Conservation (phyloP, 805 yeast genomes). For the Dipodascopsis uninucleata region DNA sequence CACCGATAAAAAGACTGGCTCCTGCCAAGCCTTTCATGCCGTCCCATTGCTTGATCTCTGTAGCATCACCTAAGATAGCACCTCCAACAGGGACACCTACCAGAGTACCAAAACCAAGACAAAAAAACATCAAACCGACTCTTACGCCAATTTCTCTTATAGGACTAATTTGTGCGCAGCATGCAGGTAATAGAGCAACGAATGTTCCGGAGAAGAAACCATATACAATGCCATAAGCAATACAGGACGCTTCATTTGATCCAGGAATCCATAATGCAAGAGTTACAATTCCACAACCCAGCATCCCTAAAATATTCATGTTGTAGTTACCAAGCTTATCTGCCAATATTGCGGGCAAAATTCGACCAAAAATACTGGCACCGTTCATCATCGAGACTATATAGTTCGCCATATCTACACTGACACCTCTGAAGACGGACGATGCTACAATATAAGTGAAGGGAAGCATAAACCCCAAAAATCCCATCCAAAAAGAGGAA, state of each 20-base stretch:
- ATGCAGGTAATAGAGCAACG: conserved; percentile 36
- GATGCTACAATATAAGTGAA: conserved; percentile 36
- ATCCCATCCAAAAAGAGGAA: conserved; percentile 16
- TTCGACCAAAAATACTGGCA: conserved; percentile 45
- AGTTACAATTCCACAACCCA: conserved; percentile 33
- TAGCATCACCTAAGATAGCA: conserved; percentile 22
- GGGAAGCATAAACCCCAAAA: conserved; percentile 28
- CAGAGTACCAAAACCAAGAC: conserved; percentile 49
- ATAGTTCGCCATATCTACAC: conserved; percentile 28
- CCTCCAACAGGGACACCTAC: conserved; percentile 37
- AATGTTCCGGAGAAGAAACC: conserved; percentile 38
- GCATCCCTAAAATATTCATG: conserved; percentile 35
- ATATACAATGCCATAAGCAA: conserved; percentile 33
- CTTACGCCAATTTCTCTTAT: conserved; percentile 35
- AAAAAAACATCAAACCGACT: conserved; percentile 61
- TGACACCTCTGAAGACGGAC: conserved; percentile 29
- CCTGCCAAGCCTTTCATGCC: conserved; percentile 28
- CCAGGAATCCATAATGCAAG: conserved; percentile 39
- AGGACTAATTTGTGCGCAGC: conserved; percentile 33
- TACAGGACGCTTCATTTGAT: conserved; percentile 31
- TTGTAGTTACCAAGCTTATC: conserved; percentile 50
- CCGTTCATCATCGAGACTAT: conserved; percentile 38
- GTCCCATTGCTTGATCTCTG: conserved; percentile 6
- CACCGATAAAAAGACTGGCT: conserved; percentile 12
- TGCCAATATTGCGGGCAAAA: conserved; percentile 47